phyloP scores from a whole-genome alignment of 257 asterid genomes.

The Paraleonurus japonicus region DNA sequence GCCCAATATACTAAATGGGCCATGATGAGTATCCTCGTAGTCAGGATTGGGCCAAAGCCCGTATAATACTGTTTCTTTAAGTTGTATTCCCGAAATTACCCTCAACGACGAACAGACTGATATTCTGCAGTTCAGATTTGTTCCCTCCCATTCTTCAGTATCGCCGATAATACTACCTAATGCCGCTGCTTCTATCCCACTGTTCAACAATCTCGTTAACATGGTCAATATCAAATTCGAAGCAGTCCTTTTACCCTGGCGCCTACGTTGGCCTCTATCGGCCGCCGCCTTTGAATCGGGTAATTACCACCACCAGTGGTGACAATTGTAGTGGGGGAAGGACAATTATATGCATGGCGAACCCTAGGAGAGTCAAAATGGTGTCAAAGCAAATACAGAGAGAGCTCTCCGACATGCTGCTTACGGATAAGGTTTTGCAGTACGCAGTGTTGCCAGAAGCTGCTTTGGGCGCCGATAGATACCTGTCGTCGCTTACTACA shows the following conservation, averaged over 20 bases:
- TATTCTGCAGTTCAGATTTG: slow-evolving; percentile 26
- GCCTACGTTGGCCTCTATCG: slow-evolving; percentile 25
- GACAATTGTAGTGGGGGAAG: slow-evolving; percentile 14
- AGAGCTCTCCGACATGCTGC: slow-evolving; percentile 88
- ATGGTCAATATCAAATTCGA: slow-evolving; percentile 24
- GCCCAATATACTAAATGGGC: neutral
- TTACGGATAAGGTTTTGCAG: slow-evolving; percentile 88
- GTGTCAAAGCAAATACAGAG: slow-evolving; percentile 95
- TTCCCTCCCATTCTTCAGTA: slow-evolving; percentile 23
- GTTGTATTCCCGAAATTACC: slow-evolving; percentile 33
- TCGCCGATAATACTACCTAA: slow-evolving; percentile 29
- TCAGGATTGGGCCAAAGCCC: neutral
- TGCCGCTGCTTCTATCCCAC: slow-evolving; percentile 59
- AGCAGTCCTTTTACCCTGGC: slow-evolving; percentile 36
- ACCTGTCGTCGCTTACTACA: slow-evolving; percentile 88
- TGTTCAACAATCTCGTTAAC: slow-evolving; percentile 34
- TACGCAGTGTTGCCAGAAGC: slow-evolving; percentile 92
- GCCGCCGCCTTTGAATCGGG: slow-evolving; percentile 29
- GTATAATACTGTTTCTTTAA: too few relatives aligned
- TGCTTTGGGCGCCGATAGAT: slow-evolving; percentile 94
- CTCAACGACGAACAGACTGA: slow-evolving; percentile 28
- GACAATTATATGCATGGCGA: slow-evolving; percentile 74
- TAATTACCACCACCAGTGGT: slow-evolving; percentile 13
- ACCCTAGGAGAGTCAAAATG: slow-evolving; percentile 94
- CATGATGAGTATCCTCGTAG: neutral